Conservation (phyloP, 306 rosid genomes). For the Citrullus amarus region DNA sequence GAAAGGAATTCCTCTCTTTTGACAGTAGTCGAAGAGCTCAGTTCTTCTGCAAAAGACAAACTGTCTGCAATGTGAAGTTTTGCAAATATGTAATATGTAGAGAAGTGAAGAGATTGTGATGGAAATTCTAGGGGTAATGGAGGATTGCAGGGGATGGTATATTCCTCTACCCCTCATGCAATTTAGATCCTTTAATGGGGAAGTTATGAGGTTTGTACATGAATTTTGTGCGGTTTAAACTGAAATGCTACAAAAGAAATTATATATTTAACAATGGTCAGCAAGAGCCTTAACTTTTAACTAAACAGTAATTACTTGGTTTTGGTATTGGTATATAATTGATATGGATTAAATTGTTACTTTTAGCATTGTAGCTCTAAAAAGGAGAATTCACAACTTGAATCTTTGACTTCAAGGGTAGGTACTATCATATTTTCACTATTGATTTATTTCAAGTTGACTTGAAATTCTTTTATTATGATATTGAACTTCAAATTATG, state of each 20-base stretch:
- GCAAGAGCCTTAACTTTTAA: background rate
- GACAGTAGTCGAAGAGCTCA: constrained; percentile 39
- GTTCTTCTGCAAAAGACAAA: constrained; percentile 21
- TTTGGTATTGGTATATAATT: background rate
- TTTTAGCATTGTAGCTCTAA: too few relatives aligned
- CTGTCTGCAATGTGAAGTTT: background rate
- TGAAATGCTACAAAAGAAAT: background rate
- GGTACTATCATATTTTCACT: too few relatives aligned
- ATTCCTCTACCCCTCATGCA: background rate
- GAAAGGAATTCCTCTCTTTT: constrained; percentile 67
- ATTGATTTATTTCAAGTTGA: too few relatives aligned
- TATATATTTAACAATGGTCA: background rate
- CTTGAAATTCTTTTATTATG: background rate
- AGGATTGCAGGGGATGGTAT: background rate
- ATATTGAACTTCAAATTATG: background rate
- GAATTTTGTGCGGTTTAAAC: background rate
- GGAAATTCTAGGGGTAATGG: background rate
- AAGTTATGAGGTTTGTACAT: constrained; percentile 1
- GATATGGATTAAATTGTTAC: background rate
- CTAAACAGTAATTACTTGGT: background rate
- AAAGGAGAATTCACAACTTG: too few relatives aligned
- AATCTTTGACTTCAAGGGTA: too few relatives aligned
- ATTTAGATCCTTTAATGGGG: background rate
- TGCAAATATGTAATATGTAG: background rate
- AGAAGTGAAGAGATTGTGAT: background rate